Evolutionary conservation across 2,329 filamentous ascomycete species (phyloP).

Genomic region (Aspergillus aculeatus): DNA sequence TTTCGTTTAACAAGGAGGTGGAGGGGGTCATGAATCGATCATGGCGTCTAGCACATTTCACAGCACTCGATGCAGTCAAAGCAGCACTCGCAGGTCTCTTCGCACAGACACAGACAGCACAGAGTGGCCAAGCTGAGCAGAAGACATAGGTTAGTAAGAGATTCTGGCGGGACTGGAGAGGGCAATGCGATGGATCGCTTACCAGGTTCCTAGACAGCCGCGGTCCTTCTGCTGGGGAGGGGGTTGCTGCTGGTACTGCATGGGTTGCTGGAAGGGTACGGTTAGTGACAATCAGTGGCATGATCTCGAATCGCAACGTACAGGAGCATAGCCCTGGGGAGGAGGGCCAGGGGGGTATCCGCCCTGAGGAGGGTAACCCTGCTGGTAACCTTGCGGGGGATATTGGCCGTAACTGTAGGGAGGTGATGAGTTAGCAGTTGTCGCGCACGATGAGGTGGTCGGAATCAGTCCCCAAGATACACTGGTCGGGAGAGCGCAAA

Average conservation of each 20-base stretch:
- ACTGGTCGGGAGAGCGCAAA: background rate
- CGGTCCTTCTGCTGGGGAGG: slow-evolving; percentile 50
- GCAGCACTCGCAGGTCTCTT: slow-evolving; percentile 64
- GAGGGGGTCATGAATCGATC: slow-evolving; percentile 22
- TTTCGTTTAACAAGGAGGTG: slow-evolving; percentile 18
- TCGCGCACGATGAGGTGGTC: slow-evolving; percentile 1
- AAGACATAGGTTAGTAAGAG: slow-evolving; percentile 11
- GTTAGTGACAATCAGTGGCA: slow-evolving; percentile 21
- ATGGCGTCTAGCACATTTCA: slow-evolving; percentile 34
- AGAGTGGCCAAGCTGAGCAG: slow-evolving; percentile 51
- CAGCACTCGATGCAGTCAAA: slow-evolving; percentile 60
- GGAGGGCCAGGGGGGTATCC: slow-evolving; percentile 28
- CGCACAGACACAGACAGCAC: slow-evolving; percentile 65
- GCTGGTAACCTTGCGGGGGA: background rate
- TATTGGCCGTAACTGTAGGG: background rate
- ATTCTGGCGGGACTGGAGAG: background rate
- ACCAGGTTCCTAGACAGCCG: slow-evolving; percentile 55
- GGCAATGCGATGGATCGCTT: slow-evolving; percentile 19
- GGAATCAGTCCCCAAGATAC: background rate
- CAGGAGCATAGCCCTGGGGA: slow-evolving; percentile 35
- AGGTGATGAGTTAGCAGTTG: background rate
- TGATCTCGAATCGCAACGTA: slow-evolving; percentile 10
- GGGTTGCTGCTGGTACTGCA: slow-evolving; percentile 53
- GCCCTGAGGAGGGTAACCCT: slow-evolving; percentile 32
- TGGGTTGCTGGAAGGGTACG: slow-evolving; percentile 32